phyloP scores from a whole-genome alignment of 2,329 filamentous ascomycete genomes.

The Ophiostoma piceae region DNA sequence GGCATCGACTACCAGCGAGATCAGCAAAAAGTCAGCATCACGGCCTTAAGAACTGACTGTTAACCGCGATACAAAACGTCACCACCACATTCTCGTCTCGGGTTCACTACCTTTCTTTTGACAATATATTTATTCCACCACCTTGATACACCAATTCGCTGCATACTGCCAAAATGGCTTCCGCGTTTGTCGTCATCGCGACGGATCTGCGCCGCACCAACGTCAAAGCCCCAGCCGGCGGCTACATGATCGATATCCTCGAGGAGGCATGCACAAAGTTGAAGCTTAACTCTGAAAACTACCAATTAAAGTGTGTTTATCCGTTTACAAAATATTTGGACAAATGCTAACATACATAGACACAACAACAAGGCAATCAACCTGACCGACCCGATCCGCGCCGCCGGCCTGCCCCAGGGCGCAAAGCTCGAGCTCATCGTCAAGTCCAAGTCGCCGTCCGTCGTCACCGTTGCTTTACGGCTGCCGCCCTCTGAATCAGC shows the following conservation, averaged over 20 bases:
- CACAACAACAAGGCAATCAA: slow-evolving; percentile 82
- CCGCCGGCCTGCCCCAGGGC: slow-evolving; percentile 74
- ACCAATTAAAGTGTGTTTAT: slow-evolving; percentile 66
- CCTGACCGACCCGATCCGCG: slow-evolving; percentile 75
- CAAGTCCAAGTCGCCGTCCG: slow-evolving; percentile 76
- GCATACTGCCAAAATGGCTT: slow-evolving; percentile 56
- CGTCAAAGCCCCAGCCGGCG: slow-evolving; percentile 77
- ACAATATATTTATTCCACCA: not conserved
- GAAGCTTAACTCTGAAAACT: slow-evolving; percentile 64
- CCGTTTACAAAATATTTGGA: too few species aligned
- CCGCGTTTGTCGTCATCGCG: slow-evolving; percentile 83
- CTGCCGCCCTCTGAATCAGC: slow-evolving; percentile 66
- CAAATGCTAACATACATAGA: slow-evolving; percentile 38
- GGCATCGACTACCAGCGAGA: not conserved
- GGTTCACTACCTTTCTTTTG: too few species aligned
- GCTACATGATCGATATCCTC: slow-evolving; percentile 76
- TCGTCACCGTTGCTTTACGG: slow-evolving; percentile 84
- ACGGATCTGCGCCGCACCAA: slow-evolving; percentile 69
- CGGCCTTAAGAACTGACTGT: not conserved
- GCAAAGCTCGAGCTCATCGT: slow-evolving; percentile 90
- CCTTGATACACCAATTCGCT: slow-evolving; percentile 26
- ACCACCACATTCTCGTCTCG: not conserved
- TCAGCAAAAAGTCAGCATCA: not conserved
- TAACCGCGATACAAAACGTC: not conserved
- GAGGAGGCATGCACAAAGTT: slow-evolving; percentile 84